Conservation (phyloP, 1,284 basidiomycete species). For the Cryptococcus amylolentus region DNA sequence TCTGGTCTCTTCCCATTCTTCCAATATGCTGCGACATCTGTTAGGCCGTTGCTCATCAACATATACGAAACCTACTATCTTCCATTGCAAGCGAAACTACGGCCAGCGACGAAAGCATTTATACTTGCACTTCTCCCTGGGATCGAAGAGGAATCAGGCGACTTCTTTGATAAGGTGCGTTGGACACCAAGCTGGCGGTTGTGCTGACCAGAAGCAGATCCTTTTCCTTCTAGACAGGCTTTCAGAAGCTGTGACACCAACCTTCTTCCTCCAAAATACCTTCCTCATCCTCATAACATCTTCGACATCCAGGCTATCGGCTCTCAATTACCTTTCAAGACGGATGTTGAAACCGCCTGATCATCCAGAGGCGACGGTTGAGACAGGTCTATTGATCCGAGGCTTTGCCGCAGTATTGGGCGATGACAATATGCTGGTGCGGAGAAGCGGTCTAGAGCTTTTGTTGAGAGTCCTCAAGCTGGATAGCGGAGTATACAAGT, state of each 20-base stretch:
- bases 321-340: constrained; percentile 80
- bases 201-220: constrained; percentile 56
- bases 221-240: constrained; percentile 74
- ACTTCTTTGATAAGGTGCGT: constrained; percentile 88
- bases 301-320: constrained; percentile 77
- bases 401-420: constrained; percentile 84
- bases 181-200: not conserved
- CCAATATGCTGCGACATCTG: constrained; percentile 93
- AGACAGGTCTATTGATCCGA: constrained; percentile 87
- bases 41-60: constrained; percentile 81
- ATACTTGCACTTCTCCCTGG: constrained; percentile 90
- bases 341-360: constrained; percentile 58
- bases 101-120: constrained; percentile 89
- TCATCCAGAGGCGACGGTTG: constrained; percentile 55
- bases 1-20: constrained; percentile 97
- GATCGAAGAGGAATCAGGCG: constrained; percentile 90
- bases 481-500: constrained; percentile 67
- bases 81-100: constrained; percentile 73
- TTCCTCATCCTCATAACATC: constrained; percentile 91
- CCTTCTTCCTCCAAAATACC: constrained; percentile 92
- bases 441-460: constrained; percentile 75
- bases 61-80: constrained; percentile 88
- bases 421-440: constrained; percentile 83
- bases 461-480: constrained; percentile 69
- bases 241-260: constrained; percentile 72